Base-by-base conservation (phyloP, 2,329 filamentous ascomycete genomes). In the Alternaria tenuissima region DNA sequence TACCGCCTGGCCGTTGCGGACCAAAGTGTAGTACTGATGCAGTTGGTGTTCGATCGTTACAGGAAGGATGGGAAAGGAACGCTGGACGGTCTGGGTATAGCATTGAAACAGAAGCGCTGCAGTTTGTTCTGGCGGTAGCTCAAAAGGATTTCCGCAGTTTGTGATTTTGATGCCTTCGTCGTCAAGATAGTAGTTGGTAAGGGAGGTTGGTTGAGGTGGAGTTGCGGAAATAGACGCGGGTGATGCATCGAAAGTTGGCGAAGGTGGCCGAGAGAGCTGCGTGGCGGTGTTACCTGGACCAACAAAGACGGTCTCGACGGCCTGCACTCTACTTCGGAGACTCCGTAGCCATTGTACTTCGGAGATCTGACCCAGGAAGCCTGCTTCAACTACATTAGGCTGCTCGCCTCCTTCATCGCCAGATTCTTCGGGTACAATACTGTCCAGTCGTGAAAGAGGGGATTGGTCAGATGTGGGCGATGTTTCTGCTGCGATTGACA, bases 41-140 rank as follows among this genome's bases (percentile, higher is more conserved):
- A 68, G 58, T 9, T 68, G 47, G 14, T 42, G 30, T 22, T 59
- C 43, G 18, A 66, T 42, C 4, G 34, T 49, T 1, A 11, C 28
- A 2, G 61, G 56, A 18, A 68, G 18, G 65, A 79, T 60, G 65
- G 72, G 47, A 39, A 51, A 67, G 38, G 61, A 77, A 49, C 62
- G 62, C 11, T 67, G 62, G 20, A 80, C 51, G 12, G 71, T 76
- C 14, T 64, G 56, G 34, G 76, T 66, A 52, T 76, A 80, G 24
- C 62, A 67, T 14, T 70, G 49, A 18, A 78, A 68, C 4, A 78
- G 56, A 16, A 39, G 64, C 55, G 28, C 38, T 60, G 59, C 59
- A 3, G 39, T 56, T 47, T 74, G 64, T 22, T 65, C 43, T n/a
- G 59, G 53, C 9, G 61, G 56, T 5, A 57, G 26, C 26, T 62